Base-by-base conservation (phyloP, 164 flowering plant genomes). In the Akebia trifoliata region DNA sequence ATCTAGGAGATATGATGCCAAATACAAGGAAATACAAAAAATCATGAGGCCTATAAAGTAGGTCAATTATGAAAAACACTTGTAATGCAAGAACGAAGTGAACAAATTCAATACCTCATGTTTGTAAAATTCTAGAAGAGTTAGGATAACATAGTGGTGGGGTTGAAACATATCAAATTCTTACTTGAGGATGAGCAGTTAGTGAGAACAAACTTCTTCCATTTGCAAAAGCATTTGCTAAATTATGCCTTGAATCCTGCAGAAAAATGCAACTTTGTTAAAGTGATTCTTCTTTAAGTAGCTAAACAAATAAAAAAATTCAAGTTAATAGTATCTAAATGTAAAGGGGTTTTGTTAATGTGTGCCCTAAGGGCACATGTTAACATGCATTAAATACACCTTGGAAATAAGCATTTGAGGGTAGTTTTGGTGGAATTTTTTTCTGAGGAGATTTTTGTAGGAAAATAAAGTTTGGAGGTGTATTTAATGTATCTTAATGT, bases 171-270 rank as follows among this genome's bases (percentile, higher is more conserved):
- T 17, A 30, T 32, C 7, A 53, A n/a, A 22, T 56, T 58, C 61
- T 65, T 69, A 89, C 97, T 74, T 90, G 97, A 66, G 77, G 80
- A 60, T 78, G 38, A n/a, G n/a, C n/a, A n/a, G n/a, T n/a, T n/a
- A n/a, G n/a, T n/a, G n/a, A n/a, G n/a, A n/a, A n/a, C n/a, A 56
- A 66, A 45, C 29, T 68, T 64, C 74, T 75, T 22, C 78, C 85
- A 67, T 73, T 74, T 45, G 79, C 79, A 76, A 90, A 90, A 67
- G 82, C 82, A 72, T 65, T 79, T 59, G 89, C 89, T 20, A 90
- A 67, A 29, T 75, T 71, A 54, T 62, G 74, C 97, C 97, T 87
- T 1, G 97, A 81, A 38, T 84, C 89, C 97, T 90, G 77, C 74
- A 24, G 37, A 50, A 34, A 61, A 38, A 35, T 17, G 24, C n/a